phyloP scores from a whole-genome alignment of 129 eudicot species.

The Ambrosia artemisiifolia region DNA sequence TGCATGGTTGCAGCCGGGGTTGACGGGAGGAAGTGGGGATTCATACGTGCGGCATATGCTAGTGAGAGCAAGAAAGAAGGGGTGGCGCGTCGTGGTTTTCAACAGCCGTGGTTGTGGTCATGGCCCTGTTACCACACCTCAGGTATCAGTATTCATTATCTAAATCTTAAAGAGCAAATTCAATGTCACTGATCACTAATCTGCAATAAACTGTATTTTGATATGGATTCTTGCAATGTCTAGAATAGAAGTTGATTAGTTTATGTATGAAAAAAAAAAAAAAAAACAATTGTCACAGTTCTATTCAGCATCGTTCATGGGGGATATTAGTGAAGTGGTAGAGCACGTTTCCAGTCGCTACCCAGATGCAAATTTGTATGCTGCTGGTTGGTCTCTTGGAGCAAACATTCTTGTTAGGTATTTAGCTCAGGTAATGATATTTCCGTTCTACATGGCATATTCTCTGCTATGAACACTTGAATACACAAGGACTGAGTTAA shows the following conservation, averaged over 20 bases:
- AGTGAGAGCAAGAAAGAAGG: slow-evolving; percentile 58
- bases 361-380: slow-evolving; percentile 79
- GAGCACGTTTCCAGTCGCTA: slow-evolving; percentile 59
- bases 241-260: too few species aligned
- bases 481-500: too few species aligned
- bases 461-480: not conserved
- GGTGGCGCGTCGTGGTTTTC: slow-evolving; percentile 91
- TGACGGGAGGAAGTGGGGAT: slow-evolving; percentile 92
- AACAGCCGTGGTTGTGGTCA: slow-evolving; percentile 93
- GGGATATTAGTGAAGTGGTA: slow-evolving; percentile 82
- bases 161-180: not conserved
- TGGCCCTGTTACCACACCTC: slow-evolving; percentile 89
- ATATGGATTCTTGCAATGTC: too few species aligned
- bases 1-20: slow-evolving; percentile 74
- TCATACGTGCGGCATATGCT: slow-evolving; percentile 84
- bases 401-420: slow-evolving; percentile 91
- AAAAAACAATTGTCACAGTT: slow-evolving; percentile 49
- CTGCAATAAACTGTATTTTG: too few species aligned
- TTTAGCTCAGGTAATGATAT: slow-evolving; percentile 87
- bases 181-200: not conserved
- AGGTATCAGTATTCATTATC: slow-evolving; percentile 37
- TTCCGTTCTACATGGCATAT: too few species aligned
- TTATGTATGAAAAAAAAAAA: not conserved
- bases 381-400: slow-evolving; percentile 97
- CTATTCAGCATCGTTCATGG: slow-evolving; percentile 88